Percentiles rank a stretch among this genome's conserved stretches.
Evolutionary conservation across 768 basidiomycete genomes (phyloP).

Genomic region (Pleurotus tuoliensis): DNA sequence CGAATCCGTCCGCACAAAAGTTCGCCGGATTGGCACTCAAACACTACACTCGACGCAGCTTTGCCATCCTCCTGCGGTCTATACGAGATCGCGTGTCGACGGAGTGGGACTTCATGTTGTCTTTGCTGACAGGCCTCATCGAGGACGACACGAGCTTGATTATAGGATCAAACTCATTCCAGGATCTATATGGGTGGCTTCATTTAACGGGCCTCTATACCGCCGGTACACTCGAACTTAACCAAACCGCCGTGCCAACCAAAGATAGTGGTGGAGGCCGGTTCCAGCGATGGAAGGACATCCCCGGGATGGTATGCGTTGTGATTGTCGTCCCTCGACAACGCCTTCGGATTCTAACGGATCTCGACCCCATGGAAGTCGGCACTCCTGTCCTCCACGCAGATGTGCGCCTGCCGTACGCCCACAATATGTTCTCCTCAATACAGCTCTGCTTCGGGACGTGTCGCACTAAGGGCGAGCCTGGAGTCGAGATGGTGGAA

Average conservation of each 20-base stretch:
- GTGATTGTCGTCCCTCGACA: slow-evolving; percentile 31
- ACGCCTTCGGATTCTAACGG: slow-evolving; percentile 22
- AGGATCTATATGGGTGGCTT: slow-evolving; percentile 44
- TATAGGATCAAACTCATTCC: slow-evolving; percentile 28
- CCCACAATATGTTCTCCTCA: slow-evolving; percentile 30
- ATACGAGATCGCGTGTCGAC: slow-evolving; percentile 31
- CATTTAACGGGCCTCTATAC: slow-evolving; percentile 36
- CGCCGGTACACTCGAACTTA: slow-evolving; percentile 9
- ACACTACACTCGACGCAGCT: slow-evolving; percentile 47
- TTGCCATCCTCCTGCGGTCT: slow-evolving; percentile 39
- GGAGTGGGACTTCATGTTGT: slow-evolving; percentile 43
- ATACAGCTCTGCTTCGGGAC: slow-evolving; percentile 31
- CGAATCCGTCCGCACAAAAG: slow-evolving; percentile 1
- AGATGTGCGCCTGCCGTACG: slow-evolving; percentile 17
- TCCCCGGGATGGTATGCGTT: slow-evolving; percentile 30
- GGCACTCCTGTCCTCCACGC: slow-evolving; percentile 34
- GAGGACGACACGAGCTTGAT: slow-evolving; percentile 17
- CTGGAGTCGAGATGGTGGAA: slow-evolving; percentile 11
- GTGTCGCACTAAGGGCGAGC: slow-evolving; percentile 2
- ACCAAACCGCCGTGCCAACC: not conserved
- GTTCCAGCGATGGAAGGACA: slow-evolving; percentile 24
- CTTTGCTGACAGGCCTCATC: slow-evolving; percentile 23
- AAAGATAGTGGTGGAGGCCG: slow-evolving; percentile 15
- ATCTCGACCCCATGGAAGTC: slow-evolving; percentile 15
- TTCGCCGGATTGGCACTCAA: slow-evolving; percentile 20